Evolutionary conservation across 306 rosid species (phyloP).

Genomic region (Oxytropis ochrocephala): DNA sequence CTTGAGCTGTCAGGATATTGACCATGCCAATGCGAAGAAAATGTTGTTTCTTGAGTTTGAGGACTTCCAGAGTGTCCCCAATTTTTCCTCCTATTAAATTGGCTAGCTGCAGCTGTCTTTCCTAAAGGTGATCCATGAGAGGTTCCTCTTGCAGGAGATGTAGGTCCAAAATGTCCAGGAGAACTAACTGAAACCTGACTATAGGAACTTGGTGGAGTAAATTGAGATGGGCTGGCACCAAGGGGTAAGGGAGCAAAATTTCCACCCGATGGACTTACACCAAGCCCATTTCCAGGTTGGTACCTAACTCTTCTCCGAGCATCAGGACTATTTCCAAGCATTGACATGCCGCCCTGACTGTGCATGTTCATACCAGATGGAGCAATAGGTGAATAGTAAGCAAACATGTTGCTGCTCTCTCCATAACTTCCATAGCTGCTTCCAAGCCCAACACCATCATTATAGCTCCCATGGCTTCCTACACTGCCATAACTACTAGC

Average conservation of each 20-base stretch:
- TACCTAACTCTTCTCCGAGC: constrained; percentile 72
- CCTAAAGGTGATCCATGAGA: constrained; percentile 94
- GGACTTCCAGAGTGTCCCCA: constrained; percentile 79
- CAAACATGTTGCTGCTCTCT: constrained; percentile 67
- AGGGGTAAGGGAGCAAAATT: constrained; percentile 91
- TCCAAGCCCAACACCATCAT: constrained; percentile 71
- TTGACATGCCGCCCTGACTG: constrained; percentile 55
- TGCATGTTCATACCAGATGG: constrained; percentile 90
- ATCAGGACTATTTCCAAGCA: constrained; percentile 96
- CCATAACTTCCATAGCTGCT: constrained; percentile 99
- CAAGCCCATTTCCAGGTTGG: constrained; percentile 79
- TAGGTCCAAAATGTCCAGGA: constrained; percentile 90
- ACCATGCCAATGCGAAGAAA: constrained; percentile 71
- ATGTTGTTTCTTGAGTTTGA: constrained; percentile 69
- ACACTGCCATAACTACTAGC: constrained; percentile 86
- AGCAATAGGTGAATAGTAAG: constrained; percentile 85
- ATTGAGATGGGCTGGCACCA: constrained; percentile 97
- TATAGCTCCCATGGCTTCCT: constrained; percentile 98
- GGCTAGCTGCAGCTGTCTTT: constrained; percentile 77
- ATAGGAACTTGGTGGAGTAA: constrained; percentile 85
- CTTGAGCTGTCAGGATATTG: constrained; percentile 54
- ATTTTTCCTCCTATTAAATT: constrained; percentile 79
- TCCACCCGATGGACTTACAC: constrained; percentile 87
- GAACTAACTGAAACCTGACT: constrained; percentile 78
- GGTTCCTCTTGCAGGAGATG: constrained; percentile 94